These are phyloP conservation scores for Dactylellina drechsleri DNA, from an alignment of 2,329 filamentous ascomycete genomes.

Conservation along the genomic window DNA sequence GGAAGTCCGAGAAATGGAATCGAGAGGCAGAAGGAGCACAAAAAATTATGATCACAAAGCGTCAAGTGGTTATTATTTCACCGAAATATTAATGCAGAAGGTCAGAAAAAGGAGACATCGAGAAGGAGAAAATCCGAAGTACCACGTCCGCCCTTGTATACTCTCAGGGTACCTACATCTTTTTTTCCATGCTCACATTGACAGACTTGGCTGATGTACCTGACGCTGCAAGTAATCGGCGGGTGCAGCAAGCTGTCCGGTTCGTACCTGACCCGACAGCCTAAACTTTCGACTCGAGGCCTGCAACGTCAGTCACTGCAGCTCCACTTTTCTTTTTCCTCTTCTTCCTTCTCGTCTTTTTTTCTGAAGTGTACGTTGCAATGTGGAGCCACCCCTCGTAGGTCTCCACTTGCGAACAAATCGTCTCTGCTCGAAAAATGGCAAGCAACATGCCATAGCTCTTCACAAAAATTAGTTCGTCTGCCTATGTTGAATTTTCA, in stretches of 20 bases:
- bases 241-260: constrained; percentile 3
- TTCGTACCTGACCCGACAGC: constrained; percentile 40
- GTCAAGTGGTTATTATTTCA: not conserved
- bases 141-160: not conserved
- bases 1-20: not conserved
- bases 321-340: constrained; percentile 4
- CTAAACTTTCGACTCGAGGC: constrained; percentile 32
- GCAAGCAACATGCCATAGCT: too few relatives aligned
- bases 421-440: too few relatives aligned
- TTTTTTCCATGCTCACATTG: not conserved
- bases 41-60: not conserved
- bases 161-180: not conserved
- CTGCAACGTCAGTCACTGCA: constrained; percentile 17
- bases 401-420: too few relatives aligned
- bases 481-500: too few relatives aligned
- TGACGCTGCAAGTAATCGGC: constrained; percentile 41
- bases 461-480: too few relatives aligned
- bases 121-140: not conserved
- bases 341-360: not conserved
- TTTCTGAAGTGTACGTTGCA: not conserved
- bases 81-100: constrained; percentile 3
- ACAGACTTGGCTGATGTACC: constrained; percentile 21
- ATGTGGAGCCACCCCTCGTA: not conserved
- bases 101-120: constrained; percentile 1
- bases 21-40: not conserved